Conservation (phyloP, 2,329 filamentous ascomycete genomes). For the Fusarium heterosporum region DNA sequence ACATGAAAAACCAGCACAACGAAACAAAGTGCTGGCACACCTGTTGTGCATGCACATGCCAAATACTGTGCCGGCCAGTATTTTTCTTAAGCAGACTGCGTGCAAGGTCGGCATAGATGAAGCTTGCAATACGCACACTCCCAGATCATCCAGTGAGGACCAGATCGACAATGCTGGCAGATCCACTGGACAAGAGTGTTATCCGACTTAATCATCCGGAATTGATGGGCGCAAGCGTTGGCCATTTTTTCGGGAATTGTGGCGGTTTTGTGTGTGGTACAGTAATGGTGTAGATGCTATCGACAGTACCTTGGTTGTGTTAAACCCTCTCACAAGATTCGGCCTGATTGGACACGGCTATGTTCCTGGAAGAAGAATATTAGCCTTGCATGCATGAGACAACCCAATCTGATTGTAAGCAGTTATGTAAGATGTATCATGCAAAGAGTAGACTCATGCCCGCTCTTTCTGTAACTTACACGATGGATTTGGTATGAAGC, state of each 20-base stretch:
- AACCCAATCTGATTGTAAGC: conserved; percentile 24
- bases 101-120: conserved; percentile 71
- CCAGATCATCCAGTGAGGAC: conserved; percentile 75
- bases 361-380: conserved; percentile 37
- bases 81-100: conserved; percentile 52
- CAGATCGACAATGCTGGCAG: conserved; percentile 72
- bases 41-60: conserved; percentile 27
- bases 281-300: conserved; percentile 35
- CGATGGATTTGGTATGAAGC: conserved; percentile 5
- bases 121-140: conserved; percentile 77
- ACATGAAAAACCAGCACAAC: conserved; percentile 29
- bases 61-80: conserved; percentile 33
- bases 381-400: conserved; percentile 42
- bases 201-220: conserved; percentile 75
- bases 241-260: conserved; percentile 56
- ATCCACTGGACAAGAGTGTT: conserved; percentile 74
- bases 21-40: conserved; percentile 25
- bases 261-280: conserved; percentile 31
- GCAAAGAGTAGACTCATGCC: conserved; percentile 19
- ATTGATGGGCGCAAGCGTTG: conserved; percentile 70
- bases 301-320: conserved; percentile 19
- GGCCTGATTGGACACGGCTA: conserved; percentile 41
- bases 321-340: conserved; percentile 40
- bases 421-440: conserved; percentile 18
- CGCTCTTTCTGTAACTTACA: conserved; percentile 31